Percentiles rank a stretch among this genome's conserved stretches.
Conservation (phyloP, 2,329 filamentous ascomycete genomes). For the Pestalotiopsis sp. region DNA sequence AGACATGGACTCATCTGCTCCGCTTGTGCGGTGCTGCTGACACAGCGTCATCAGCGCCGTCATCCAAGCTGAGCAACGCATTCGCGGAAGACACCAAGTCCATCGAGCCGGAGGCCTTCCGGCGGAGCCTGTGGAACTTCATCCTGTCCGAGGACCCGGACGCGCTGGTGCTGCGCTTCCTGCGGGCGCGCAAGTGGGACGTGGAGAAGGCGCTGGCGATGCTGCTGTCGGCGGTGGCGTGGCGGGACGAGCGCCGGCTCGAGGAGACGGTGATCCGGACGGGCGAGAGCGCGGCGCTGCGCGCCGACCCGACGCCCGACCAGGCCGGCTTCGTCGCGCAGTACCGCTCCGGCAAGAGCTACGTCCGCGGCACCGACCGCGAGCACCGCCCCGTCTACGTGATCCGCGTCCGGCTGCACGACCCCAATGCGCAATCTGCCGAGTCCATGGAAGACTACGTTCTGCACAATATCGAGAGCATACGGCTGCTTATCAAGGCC, state of each 20-base stretch:
- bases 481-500: constrained; percentile 28
- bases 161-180: constrained; percentile 40
- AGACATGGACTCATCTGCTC: constrained; percentile 5
- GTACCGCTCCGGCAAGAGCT: constrained; percentile 40
- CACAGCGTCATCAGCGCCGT: neutral
- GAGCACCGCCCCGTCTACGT: constrained; percentile 38
- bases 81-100: constrained; percentile 16
- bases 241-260: constrained; percentile 37
- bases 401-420: constrained; percentile 36
- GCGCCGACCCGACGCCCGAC: constrained; percentile 23
- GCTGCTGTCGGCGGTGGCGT: constrained; percentile 39
- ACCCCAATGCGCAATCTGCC: constrained; percentile 33
- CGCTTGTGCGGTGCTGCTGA: constrained; percentile 32
- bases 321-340: constrained; percentile 40
- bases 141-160: constrained; percentile 40
- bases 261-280: constrained; percentile 34
- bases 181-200: constrained; percentile 43
- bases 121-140: constrained; percentile 30
- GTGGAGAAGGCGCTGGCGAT: constrained; percentile 41
- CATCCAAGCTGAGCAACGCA: constrained; percentile 66
- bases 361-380: constrained; percentile 39
- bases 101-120: constrained; percentile 15
- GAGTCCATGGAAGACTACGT: constrained; percentile 40
- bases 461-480: constrained; percentile 42
- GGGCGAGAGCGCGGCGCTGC: constrained; percentile 35